A percentile compares a stretch with the other conserved stretches of the same genome.
Evolutionary conservation across 805 yeast genomes (phyloP).

Genomic region (Scheffersomyces ergatensis): DNA sequence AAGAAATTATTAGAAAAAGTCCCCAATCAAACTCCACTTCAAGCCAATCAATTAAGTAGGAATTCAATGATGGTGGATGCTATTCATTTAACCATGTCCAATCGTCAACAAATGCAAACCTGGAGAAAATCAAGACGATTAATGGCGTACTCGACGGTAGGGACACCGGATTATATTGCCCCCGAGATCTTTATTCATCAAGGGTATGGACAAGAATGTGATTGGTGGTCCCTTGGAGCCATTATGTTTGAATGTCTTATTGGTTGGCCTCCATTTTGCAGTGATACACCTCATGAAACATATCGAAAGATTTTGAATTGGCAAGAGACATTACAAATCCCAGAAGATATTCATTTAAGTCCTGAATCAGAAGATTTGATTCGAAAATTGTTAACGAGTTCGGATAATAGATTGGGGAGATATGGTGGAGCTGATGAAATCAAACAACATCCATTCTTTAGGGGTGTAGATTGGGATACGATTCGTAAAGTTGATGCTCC

Average conservation of each 20-base stretch:
- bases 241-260: conserved; percentile 95
- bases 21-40: conserved; percentile 32
- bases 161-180: conserved; percentile 95
- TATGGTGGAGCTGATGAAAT: conserved; percentile 91
- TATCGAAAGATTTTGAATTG: conserved; percentile 88
- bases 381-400: conserved; percentile 67
- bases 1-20: conserved; percentile 72
- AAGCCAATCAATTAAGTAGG: conserved; percentile 35
- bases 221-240: conserved; percentile 97
- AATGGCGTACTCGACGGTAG: conserved; percentile 96
- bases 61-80: conserved; percentile 91
- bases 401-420: conserved; percentile 81
- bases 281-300: conserved; percentile 92
- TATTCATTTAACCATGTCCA: conserved; percentile 91
- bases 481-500: conserved; percentile 90
- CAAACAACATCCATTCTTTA: conserved; percentile 85
- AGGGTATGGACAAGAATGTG: conserved; percentile 96
- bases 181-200: conserved; percentile 91
- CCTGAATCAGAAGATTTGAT: conserved; percentile 89
- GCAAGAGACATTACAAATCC: conserved; percentile 84
- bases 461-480: conserved; percentile 94
- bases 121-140: conserved; percentile 90
- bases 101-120: conserved; percentile 91
- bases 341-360: conserved; percentile 86
- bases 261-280: conserved; percentile 97